Percentiles rank a stretch among this genome's conserved stretches.
These are phyloP conservation scores for Tranzscheliella williamsii DNA, from an alignment of 1,284 basidiomycete genomes.

Conservation along the genomic window DNA sequence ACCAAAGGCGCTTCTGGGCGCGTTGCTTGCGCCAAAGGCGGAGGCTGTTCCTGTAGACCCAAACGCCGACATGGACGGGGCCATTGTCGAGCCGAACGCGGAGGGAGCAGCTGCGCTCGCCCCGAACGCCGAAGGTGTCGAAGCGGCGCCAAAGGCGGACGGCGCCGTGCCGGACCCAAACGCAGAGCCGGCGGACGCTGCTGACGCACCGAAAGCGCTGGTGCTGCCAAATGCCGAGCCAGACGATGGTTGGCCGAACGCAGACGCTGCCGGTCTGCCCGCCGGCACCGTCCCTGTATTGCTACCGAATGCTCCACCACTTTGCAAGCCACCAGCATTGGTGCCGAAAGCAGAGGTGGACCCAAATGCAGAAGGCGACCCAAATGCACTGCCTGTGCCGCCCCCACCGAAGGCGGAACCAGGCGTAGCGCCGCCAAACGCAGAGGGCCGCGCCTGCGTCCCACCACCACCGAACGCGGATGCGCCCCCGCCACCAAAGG, in stretches of 20 bases:
- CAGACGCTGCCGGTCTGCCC: not conserved
- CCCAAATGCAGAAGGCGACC: conserved; percentile 25
- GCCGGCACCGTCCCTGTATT: too few relatives aligned
- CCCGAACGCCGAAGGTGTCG: conserved; percentile 1
- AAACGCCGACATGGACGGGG: not conserved
- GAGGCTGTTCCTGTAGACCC: not conserved
- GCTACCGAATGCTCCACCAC: too few relatives aligned
- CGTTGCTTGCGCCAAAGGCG: not conserved
- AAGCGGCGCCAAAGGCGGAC: conserved; percentile 10
- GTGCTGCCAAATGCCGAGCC: conserved; percentile 3
- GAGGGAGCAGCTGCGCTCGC: not conserved
- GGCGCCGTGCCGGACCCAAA: conserved; percentile 5
- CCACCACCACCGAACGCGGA: conserved; percentile 21
- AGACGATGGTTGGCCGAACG: not conserved
- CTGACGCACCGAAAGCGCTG: not conserved
- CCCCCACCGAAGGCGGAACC: conserved; percentile 1
- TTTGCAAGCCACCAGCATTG: too few relatives aligned
- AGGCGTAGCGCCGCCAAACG: conserved; percentile 6
- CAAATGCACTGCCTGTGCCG: conserved; percentile 13
- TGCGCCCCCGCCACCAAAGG: not conserved
- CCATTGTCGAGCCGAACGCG: not conserved
- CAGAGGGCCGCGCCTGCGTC: conserved; percentile 1
- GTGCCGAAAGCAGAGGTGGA: conserved; percentile 24
- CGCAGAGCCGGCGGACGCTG: not conserved
- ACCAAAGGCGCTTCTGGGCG: not conserved